A percentile compares a stretch with the other conserved stretches of the same genome.
phyloP scores from a whole-genome alignment of 2,329 filamentous ascomycete genomes.

The Aspergillus pseudoglaucus region DNA sequence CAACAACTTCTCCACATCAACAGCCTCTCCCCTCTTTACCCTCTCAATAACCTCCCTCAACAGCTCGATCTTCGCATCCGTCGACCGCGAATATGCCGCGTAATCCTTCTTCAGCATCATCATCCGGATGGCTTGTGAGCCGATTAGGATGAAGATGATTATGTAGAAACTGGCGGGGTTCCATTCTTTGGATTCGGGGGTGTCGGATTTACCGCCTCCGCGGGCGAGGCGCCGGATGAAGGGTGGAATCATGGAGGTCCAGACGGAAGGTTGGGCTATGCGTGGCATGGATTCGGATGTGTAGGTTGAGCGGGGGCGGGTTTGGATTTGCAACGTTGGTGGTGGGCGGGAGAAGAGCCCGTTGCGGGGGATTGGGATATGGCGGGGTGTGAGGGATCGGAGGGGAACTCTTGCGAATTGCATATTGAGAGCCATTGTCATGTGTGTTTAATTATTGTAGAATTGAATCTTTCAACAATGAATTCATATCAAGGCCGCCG shows the following conservation, averaged over 20 bases:
- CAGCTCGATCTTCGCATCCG: slow-evolving; percentile 70
- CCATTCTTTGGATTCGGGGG: slow-evolving; percentile 57
- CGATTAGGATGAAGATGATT: slow-evolving; percentile 76
- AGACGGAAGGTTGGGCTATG: slow-evolving; percentile 56
- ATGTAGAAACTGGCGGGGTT: slow-evolving; percentile 81
- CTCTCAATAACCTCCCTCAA: slow-evolving; percentile 58
- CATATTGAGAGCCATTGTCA: slow-evolving; percentile 12
- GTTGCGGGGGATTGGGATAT: background rate
- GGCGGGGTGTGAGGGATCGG: background rate
- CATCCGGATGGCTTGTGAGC: slow-evolving; percentile 92
- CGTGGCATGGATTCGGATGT: slow-evolving; percentile 36
- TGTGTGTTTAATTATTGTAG: background rate
- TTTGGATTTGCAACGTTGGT: slow-evolving; percentile 5
- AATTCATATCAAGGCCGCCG: background rate
- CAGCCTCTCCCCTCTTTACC: slow-evolving; percentile 48
- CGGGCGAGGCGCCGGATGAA: slow-evolving; percentile 30
- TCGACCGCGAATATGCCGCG: slow-evolving; percentile 63
- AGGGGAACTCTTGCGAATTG: slow-evolving; percentile 9
- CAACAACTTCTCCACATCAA: slow-evolving; percentile 76
- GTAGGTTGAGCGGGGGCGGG: slow-evolving; percentile 15
- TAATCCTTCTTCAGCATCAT: slow-evolving; percentile 73
- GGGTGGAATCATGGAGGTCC: slow-evolving; percentile 64
- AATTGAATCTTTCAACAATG: background rate
- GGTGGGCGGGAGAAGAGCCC: background rate
- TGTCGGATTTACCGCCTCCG: slow-evolving; percentile 21